These are phyloP conservation scores for Penicillium sp. DNA, from an alignment of 2,329 filamentous ascomycete genomes.

Conservation along the genomic window DNA sequence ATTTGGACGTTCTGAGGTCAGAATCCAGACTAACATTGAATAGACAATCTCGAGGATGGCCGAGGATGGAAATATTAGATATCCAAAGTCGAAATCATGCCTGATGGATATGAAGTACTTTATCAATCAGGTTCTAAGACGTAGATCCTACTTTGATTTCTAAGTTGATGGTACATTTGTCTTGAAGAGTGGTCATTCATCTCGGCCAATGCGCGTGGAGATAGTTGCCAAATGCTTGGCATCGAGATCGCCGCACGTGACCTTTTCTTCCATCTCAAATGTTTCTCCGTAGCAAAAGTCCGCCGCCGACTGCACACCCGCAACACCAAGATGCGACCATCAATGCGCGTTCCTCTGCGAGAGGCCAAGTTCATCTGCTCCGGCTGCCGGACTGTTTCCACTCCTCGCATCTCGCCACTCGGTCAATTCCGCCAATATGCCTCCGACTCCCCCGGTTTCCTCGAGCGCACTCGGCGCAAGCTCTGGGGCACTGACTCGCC, in stretches of 20 bases:
- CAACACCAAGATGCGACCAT: conserved; percentile 39
- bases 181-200: too few relatives aligned
- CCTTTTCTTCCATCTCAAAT: conserved; percentile 16
- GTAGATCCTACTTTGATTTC: too few relatives aligned
- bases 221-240: conserved; percentile 11
- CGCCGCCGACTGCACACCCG: conserved; percentile 6
- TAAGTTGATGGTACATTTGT: too few relatives aligned
- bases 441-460: conserved; percentile 38
- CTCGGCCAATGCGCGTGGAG: too few relatives aligned
- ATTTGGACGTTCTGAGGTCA: too few relatives aligned
- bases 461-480: conserved; percentile 50
- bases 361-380: conserved; percentile 45
- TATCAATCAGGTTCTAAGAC: too few relatives aligned
- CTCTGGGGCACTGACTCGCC: conserved; percentile 55
- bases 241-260: conserved; percentile 30
- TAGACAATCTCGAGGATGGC: too few relatives aligned
- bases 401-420: conserved; percentile 32
- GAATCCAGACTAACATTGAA: too few relatives aligned
- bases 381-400: conserved; percentile 40
- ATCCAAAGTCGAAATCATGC: too few relatives aligned
- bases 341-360: conserved; percentile 39
- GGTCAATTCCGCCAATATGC: conserved; percentile 40
- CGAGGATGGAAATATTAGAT: too few relatives aligned
- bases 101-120: too few relatives aligned
- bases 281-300: conserved; percentile 26